Percentiles rank a stretch among this genome's conserved stretches.
Conservation (phyloP, 805 yeast species). For the Yamadazyma philogaea region DNA sequence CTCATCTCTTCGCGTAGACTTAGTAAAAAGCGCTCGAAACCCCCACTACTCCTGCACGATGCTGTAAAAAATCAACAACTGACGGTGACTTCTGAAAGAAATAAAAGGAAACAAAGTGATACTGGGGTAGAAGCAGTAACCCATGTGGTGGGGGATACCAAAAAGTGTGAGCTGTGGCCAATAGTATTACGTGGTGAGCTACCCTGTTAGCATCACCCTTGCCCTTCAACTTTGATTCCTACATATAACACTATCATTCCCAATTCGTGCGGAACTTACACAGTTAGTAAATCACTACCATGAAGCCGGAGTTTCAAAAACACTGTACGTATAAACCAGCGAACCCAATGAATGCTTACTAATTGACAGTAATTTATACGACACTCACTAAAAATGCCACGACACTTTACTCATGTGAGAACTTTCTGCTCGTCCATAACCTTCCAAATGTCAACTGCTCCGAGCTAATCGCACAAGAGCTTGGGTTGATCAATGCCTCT, state of each 20-base stretch:
- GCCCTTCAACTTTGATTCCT: neutral
- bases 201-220: too few relatives aligned
- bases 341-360: conserved; percentile 11
- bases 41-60: neutral
- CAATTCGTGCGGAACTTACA: neutral
- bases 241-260: neutral
- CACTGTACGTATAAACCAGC: conserved; percentile 20
- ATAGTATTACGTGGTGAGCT: too few relatives aligned
- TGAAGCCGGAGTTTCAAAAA: conserved; percentile 18
- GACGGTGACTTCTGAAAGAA: too few relatives aligned
- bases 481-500: conserved; percentile 52
- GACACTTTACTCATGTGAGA: conserved; percentile 57
- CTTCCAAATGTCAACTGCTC: conserved; percentile 47
- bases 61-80: too few relatives aligned
- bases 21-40: neutral
- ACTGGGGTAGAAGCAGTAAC: too few relatives aligned
- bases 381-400: conserved; percentile 55
- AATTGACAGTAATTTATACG: conserved; percentile 41
- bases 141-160: too few relatives aligned
- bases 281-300: neutral
- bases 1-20: neutral
- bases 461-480: conserved; percentile 52
- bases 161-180: too few relatives aligned
- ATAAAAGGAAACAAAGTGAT: too few relatives aligned
- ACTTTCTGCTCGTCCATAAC: conserved; percentile 39